Base-by-base conservation (phyloP, 2,329 filamentous ascomycete species). In the Penicillium hordei region DNA sequence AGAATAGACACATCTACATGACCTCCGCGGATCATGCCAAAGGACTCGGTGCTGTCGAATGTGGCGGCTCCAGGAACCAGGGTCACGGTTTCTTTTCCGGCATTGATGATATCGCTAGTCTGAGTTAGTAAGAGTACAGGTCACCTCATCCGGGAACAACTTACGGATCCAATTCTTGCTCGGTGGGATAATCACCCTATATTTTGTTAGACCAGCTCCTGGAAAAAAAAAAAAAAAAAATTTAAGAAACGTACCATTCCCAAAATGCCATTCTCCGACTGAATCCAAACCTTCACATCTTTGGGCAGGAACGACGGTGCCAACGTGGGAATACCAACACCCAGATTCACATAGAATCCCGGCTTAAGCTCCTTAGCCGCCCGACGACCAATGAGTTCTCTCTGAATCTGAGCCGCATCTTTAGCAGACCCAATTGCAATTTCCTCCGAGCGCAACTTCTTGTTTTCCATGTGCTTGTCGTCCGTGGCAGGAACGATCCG, bases 1-100 rank as follows among this genome's bases (percentile, higher is more conserved):
- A 95, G 83, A 68, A 95, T 91, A 0, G 89, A 91, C 5, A 95
- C 87, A 69, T 95, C 88, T 42, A 95, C 87, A 68, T 92, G 89
- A 0, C 91, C 91, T 51, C 90, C 89, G 12, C 91, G 85, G 65
- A 95, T 95, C 91, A 94, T 94, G 65, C 84, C 86, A 69, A 95
- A 95, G 1, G 89, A 92, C 75, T 94, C 91, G 61, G 88, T 83
- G 44, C 86, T 89, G 72, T 91, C 90, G 66, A 94, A 95, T 10
- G 86, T 89, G 0, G 88, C 83, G 0, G 89, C 90, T 1, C 91
- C 91, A 0, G 89, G 87, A 0, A 91, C 78, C 0, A 94, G 81
- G 0, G 91, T 94, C 0, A 93, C 89, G 0, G 90, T 95, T 72
- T 95, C 90, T 72, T 95, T 95, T 57, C 91, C 90, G 0, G 91